Evolutionary conservation across 257 asterid genomes (phyloP), one percentile per base, ranked within the genome.

Genomic region (Jaltomata sinuosa): DNA sequence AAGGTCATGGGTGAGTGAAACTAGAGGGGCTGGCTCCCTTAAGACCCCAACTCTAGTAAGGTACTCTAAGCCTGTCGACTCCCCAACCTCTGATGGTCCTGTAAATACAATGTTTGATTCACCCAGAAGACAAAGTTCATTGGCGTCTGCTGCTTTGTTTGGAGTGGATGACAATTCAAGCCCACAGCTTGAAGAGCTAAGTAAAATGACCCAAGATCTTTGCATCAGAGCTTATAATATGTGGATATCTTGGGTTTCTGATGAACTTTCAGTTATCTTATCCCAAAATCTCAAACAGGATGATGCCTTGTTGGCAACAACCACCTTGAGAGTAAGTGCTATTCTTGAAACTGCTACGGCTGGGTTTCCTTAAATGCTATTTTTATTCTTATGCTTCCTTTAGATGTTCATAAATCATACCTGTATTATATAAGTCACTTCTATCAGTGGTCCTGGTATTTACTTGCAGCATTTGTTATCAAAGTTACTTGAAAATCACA

Each of bases 211-310:
- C 80, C 96, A 92, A 65, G 93, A 94, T 85, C 98, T 97, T 64
- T 94, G 94, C 83, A 71, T 91, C 82, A 93, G 94, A 88, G 97
- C 99, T 79, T 94, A 97, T 88, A 89, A 89, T 86, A 89, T 97
- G 86, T 95, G 99, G 99, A 95, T 94, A 89, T 91, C 91, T 34
- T 95, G 98, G 94, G 92, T 97, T 84, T 89, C 95, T 76, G 91
- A 89, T 91, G 98, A 97, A 88, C 97, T 97, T 69, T 90, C 97
- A 54, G 86, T 80, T 62, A 85, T 89, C 79, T 89, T 95, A 59
- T 88, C 94, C 36, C 87, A 86, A 86, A 92, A 91, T 89, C 94
- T 97, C 59, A 87, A 88, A 79, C 92, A 85, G 85, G 99, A 97
- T 86, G 97, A 92, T 87, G 91, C 97, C 89, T 88, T 95, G 89